Conservation (phyloP, 257 asterid species). For the Lithospermum erythrorhizon region DNA sequence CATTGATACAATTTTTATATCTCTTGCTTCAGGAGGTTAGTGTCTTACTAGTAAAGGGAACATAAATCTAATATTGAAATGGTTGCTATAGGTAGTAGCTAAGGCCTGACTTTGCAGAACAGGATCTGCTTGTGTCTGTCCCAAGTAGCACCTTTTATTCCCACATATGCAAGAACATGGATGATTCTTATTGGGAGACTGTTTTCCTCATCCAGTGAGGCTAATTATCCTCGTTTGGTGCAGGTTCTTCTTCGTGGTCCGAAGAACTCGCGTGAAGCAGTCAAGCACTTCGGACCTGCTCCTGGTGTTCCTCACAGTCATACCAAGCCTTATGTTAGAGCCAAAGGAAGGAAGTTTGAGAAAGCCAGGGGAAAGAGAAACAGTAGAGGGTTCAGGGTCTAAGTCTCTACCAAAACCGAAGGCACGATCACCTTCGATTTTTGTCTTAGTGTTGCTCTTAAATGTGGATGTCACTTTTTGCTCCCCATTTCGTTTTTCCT, state of each 20-base stretch:
- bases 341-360: slow-evolving; percentile 94
- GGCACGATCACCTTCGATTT: too few relatives aligned
- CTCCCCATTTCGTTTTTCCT: too few relatives aligned
- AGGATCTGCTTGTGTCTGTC: too few relatives aligned
- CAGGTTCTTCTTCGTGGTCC: slow-evolving; percentile 90
- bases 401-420: slow-evolving; percentile 3
- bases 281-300: slow-evolving; percentile 98
- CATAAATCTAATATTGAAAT: too few relatives aligned
- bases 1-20: too few relatives aligned
- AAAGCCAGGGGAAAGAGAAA: slow-evolving; percentile 78
- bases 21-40: too few relatives aligned
- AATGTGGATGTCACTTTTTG: too few relatives aligned
- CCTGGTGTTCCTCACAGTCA: slow-evolving; percentile 99
- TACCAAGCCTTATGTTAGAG: slow-evolving; percentile 82
- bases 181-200: neutral
- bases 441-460: too few relatives aligned
- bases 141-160: too few relatives aligned
- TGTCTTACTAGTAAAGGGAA: too few relatives aligned
- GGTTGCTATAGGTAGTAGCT: too few relatives aligned
- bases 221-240: neutral
- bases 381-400: slow-evolving; percentile 77
- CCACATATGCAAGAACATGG: neutral
- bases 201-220: neutral
- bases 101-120: too few relatives aligned
- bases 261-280: slow-evolving; percentile 84